Conservation (phyloP, 306 rosid species). For the Vigna mungo region DNA sequence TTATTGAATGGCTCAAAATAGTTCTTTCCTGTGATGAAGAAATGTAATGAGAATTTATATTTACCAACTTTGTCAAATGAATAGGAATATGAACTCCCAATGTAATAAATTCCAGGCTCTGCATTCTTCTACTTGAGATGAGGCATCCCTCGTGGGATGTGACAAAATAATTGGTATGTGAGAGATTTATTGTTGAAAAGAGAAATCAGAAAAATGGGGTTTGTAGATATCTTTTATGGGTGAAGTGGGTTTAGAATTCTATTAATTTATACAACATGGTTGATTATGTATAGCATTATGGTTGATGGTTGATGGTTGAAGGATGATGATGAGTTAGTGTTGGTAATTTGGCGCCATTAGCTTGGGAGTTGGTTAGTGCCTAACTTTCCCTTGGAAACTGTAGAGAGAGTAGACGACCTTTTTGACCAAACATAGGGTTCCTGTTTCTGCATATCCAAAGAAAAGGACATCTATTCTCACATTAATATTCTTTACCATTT, state of each 20-base stretch:
- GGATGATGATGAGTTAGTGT: conserved; percentile 19
- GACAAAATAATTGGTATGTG: neutral
- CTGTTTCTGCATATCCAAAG: conserved; percentile 20
- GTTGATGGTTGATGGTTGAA: neutral
- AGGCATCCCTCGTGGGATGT: neutral
- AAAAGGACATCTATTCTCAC: conserved; percentile 37
- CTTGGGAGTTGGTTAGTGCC: conserved; percentile 34
- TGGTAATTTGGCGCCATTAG: conserved; percentile 33
- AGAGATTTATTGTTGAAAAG: neutral
- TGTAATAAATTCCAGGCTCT: neutral
- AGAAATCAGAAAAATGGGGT: neutral
- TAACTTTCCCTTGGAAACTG: neutral
- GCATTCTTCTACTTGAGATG: neutral
- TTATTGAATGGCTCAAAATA: neutral
- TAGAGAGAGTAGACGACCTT: conserved; percentile 33
- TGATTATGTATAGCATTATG: neutral
- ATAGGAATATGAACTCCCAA: neutral
- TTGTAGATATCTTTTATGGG: neutral
- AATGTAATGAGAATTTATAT: neutral
- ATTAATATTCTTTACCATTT: neutral
- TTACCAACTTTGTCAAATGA: neutral
- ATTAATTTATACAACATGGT: neutral
- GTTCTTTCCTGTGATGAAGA: neutral
- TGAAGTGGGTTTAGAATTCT: neutral
- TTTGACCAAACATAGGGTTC: conserved; percentile 44